Conservation (phyloP, 2,329 filamentous ascomycete genomes). For the Teratosphaeria zuluensis region DNA sequence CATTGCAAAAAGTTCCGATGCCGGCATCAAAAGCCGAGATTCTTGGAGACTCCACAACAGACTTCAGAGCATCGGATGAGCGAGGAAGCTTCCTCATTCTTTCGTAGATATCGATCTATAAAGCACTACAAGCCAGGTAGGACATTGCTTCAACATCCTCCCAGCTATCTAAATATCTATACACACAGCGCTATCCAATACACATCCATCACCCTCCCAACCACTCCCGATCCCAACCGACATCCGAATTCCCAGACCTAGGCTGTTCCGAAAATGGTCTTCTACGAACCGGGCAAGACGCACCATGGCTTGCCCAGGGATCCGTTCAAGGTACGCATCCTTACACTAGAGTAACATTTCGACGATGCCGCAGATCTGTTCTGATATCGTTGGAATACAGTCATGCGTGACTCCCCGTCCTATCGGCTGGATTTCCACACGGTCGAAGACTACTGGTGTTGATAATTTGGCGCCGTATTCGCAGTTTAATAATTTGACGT, state of each 20-base stretch:
- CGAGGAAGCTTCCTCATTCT: not conserved
- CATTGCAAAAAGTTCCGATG: not conserved
- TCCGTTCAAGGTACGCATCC: constrained; percentile 43
- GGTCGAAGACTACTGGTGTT: constrained; percentile 32
- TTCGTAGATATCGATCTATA: not conserved
- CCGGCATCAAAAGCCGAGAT: not conserved
- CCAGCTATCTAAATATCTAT: too few relatives aligned
- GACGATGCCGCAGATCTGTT: too few relatives aligned
- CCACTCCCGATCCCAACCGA: not conserved
- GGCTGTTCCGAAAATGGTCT: constrained; percentile 27
- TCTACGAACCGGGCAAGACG: constrained; percentile 46
- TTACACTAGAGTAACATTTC: not conserved
- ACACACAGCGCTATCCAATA: too few relatives aligned
- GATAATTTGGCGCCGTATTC: constrained; percentile 52
- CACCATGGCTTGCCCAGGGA: constrained; percentile 44
- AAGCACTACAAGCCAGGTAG: not conserved
- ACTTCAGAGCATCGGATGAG: not conserved
- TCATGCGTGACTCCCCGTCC: constrained; percentile 51
- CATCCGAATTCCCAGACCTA: too few relatives aligned
- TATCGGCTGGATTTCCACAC: constrained; percentile 54
- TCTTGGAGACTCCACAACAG: not conserved
- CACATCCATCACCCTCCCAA: not conserved
- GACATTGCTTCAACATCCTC: not conserved
- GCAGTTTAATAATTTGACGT: constrained; percentile 55
- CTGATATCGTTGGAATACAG: constrained; percentile 18